A percentile compares a stretch with the other conserved stretches of the same genome.
Conservation (phyloP, 805 yeast species). For the Sungouiella blattae region DNA sequence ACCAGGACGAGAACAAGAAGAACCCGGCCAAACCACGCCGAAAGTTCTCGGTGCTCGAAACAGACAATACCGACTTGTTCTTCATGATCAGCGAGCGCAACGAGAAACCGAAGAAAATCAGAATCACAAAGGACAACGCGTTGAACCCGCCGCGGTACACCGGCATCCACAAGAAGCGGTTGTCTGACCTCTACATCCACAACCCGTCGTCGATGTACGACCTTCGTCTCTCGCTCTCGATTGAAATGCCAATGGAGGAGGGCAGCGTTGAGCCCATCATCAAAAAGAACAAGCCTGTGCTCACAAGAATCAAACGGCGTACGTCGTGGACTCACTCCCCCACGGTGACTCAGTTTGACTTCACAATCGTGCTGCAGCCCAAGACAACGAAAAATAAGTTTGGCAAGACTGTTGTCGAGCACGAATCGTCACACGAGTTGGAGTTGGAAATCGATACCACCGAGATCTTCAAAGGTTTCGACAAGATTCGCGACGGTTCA, state of each 20-base stretch:
- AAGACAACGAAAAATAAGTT: slow-evolving; percentile 29
- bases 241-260: slow-evolving; percentile 72
- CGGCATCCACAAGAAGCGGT: slow-evolving; percentile 67
- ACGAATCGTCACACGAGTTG: slow-evolving; percentile 34
- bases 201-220: slow-evolving; percentile 79
- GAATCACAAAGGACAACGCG: slow-evolving; percentile 61
- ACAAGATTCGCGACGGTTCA: slow-evolving; percentile 34
- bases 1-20: slow-evolving; percentile 39
- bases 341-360: slow-evolving; percentile 68
- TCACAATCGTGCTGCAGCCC: slow-evolving; percentile 55
- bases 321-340: slow-evolving; percentile 69
- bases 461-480: slow-evolving; percentile 41
- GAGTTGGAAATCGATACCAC: slow-evolving; percentile 40
- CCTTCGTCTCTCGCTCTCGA: slow-evolving; percentile 66
- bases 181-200: slow-evolving; percentile 68
- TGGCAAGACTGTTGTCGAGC: slow-evolving; percentile 35
- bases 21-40: slow-evolving; percentile 34
- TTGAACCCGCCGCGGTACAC: slow-evolving; percentile 65
- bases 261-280: slow-evolving; percentile 49
- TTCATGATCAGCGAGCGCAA: slow-evolving; percentile 61
- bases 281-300: slow-evolving; percentile 49
- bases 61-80: slow-evolving; percentile 60
- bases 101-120: slow-evolving; percentile 58
- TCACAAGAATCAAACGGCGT: slow-evolving; percentile 69
- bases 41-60: slow-evolving; percentile 57